These are phyloP conservation scores for Colletotrichum destructivum DNA, from an alignment of 2,329 filamentous ascomycete genomes.

Conservation along the genomic window DNA sequence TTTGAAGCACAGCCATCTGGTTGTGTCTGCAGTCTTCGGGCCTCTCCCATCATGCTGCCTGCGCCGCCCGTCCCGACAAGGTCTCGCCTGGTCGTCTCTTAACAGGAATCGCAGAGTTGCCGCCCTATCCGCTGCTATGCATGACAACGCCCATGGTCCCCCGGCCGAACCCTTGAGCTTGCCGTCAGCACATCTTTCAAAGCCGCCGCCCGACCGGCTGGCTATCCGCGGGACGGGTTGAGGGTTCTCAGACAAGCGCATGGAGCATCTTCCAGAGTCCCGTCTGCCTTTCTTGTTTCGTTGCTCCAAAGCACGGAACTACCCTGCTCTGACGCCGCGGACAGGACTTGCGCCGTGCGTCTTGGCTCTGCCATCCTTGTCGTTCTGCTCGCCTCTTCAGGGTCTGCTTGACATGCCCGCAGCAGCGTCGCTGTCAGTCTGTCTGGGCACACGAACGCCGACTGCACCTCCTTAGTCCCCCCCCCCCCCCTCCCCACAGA, in stretches of 20 bases:
- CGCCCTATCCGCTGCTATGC: conserved; percentile 8
- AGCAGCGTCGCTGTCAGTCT: conserved; percentile 33
- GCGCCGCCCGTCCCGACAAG: background rate
- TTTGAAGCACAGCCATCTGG: conserved; percentile 30
- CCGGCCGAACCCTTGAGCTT: background rate
- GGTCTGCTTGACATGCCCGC: conserved; percentile 12
- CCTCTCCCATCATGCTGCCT: conserved; percentile 11
- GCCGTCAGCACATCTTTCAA: conserved; percentile 19
- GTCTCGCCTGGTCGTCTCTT: conserved; percentile 10
- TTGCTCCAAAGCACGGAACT: conserved; percentile 25
- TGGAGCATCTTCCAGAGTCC: conserved; percentile 28
- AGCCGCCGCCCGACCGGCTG: conserved; percentile 26
- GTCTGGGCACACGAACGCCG: conserved; percentile 13
- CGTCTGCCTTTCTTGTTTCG: conserved; percentile 30
- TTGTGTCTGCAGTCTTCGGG: conserved; percentile 41
- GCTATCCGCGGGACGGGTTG: conserved; percentile 8
- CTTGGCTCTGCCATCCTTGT: conserved; percentile 11
- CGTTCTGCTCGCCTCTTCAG: conserved; percentile 20
- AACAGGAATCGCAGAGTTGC: background rate
- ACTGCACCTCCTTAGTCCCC: background rate
- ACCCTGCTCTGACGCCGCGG: conserved; percentile 8
- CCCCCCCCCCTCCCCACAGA: background rate
- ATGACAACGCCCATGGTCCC: conserved; percentile 1
- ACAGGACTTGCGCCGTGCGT: background rate
- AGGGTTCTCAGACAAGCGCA: conserved; percentile 34